Base-by-base conservation (phyloP, 345 rosid species). In the Linum lewisii region DNA sequence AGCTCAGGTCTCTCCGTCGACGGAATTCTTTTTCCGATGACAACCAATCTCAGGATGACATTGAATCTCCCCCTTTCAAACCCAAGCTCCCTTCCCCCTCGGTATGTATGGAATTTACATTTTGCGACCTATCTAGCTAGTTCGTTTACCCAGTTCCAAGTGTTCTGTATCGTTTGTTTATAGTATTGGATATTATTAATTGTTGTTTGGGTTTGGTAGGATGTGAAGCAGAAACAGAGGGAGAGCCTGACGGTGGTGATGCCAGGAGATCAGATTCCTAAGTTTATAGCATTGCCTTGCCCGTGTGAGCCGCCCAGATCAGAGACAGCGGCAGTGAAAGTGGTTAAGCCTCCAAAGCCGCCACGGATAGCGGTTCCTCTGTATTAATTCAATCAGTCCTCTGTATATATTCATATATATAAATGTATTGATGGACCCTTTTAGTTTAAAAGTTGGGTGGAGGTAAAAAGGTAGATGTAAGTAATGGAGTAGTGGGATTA, bases 281-380 rank as follows among this genome's bases (percentile, higher is more conserved):
- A 84, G 66, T 91, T 91, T 49, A 84, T 91, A 68, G 98, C 98
- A 74, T 76, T 91, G 75, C 98, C 98, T 29, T 84, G 96, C 65
- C 96, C 98, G 0, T 78, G 94, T 63, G 72, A 81, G 81, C 91
- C 98, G 7, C 76, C 73, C 29, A 74, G 78, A 4, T 61, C 74
- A 47, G 86, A 82, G 45, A 76, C 71, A 57, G 62, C 74, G 18
- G 72, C 63, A 7, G 72, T 77, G 1, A 58, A 72, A 60, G 82
- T 69, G 58, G 71, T 72, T 24, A 79, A 76, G 60, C 56, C 25
- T 24, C 7, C 56, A 10, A 21, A 52, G 47, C 47, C 47, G 9
- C 47, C 47, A 16, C 47, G 14, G 47, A 42, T 42, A 11, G 47
- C 91, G 2, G 84, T 82, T 58, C 88, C 97, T 72, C 45, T 85